Percentiles rank a stretch among this genome's conserved stretches.
Evolutionary conservation across 2,329 filamentous ascomycete species (phyloP).

Genomic region (Colletotrichum cordylinicola): DNA sequence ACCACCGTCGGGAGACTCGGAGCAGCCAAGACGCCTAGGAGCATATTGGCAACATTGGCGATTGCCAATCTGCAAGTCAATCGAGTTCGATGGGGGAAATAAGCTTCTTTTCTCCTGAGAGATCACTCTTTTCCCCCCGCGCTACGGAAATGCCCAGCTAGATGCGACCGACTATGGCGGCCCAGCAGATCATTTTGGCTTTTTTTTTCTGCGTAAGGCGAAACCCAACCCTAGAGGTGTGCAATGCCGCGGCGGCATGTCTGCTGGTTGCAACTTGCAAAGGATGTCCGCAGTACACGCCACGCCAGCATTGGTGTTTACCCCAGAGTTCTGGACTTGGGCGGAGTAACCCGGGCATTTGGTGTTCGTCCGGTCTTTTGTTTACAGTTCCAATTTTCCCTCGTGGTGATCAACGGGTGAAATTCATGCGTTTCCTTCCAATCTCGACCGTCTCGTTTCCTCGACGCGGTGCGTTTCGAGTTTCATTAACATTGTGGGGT

Average conservation of each 20-base stretch:
- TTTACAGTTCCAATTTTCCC: not conserved
- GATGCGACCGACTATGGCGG: not conserved
- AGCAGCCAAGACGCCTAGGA: not conserved
- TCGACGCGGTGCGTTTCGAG: not conserved
- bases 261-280: not conserved
- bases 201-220: not conserved
- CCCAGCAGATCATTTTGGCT: not conserved
- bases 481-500: not conserved
- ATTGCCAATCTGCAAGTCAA: not conserved
- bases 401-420: not conserved
- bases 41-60: constrained; percentile 5
- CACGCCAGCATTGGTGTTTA: not conserved
- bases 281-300: not conserved
- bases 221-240: not conserved
- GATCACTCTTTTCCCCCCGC: not conserved
- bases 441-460: not conserved
- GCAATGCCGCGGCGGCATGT: not conserved
- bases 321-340: not conserved
- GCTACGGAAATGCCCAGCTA: not conserved
- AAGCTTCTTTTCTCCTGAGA: not conserved
- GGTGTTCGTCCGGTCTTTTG: not conserved
- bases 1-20: not conserved
- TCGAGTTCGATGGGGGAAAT: not conserved
- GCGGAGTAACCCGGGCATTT: not conserved
- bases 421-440: not conserved